Conservation (phyloP, 441 rosid genomes). For the Gossypium armourianum region DNA sequence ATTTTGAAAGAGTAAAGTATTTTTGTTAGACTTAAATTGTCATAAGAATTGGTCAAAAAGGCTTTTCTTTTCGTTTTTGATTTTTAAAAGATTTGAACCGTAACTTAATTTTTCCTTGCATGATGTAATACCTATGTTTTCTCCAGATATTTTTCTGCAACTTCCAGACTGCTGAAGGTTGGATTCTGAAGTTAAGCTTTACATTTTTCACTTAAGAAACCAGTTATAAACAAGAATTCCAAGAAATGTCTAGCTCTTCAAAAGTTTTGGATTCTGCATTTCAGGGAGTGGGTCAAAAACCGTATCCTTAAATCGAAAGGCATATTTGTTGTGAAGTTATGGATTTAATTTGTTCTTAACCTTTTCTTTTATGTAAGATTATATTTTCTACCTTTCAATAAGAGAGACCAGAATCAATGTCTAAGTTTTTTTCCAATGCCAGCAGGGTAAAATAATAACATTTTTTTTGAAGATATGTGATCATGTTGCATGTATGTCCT, state of each 20-base stretch:
- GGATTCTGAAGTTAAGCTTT: slow-evolving; percentile 17
- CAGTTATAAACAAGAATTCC: slow-evolving; percentile 18
- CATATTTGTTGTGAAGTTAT: not conserved
- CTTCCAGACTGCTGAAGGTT: slow-evolving; percentile 17
- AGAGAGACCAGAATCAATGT: not conserved
- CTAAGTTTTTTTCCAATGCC: slow-evolving; percentile 4
- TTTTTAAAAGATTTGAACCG: not conserved
- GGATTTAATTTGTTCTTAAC: slow-evolving; percentile 1
- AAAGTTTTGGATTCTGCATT: slow-evolving; percentile 85
- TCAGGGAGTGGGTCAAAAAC: slow-evolving; percentile 87
- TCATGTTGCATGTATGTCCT: slow-evolving; percentile 10
- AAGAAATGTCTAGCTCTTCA: slow-evolving; percentile 60
- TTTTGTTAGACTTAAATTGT: slow-evolving; percentile 5
- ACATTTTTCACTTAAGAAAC: slow-evolving; percentile 12
- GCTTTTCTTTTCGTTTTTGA: not conserved
- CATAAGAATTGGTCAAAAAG: not conserved
- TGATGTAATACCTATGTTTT: not conserved
- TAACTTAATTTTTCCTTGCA: slow-evolving; percentile 3
- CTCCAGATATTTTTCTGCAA: slow-evolving; percentile 18
- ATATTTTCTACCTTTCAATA: not conserved
- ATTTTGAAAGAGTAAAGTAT: not conserved
- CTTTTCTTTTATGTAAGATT: not conserved
- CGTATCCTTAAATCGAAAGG: slow-evolving; percentile 47
- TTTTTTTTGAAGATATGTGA: not conserved
- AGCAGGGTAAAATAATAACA: not conserved